phyloP scores from a whole-genome alignment of 352 stramenopile species.

The Pythium plurisporium region DNA sequence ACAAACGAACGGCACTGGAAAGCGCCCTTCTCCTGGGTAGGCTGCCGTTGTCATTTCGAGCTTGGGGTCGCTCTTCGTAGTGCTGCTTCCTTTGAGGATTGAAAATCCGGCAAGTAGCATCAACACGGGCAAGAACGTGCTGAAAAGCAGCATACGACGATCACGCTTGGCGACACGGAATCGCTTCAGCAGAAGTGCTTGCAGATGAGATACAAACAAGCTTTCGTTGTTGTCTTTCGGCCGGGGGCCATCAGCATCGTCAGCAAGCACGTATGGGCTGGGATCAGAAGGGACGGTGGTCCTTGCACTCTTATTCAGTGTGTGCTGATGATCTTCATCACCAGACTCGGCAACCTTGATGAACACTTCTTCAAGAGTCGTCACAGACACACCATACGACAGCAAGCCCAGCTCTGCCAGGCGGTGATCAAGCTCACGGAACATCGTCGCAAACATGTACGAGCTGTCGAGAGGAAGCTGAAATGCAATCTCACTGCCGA shows the following conservation, averaged over 20 bases:
- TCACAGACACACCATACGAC: conserved; percentile 75
- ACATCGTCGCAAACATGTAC: conserved; percentile 55
- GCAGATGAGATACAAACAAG: conserved; percentile 57
- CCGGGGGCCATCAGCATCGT: background rate
- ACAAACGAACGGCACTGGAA: conserved; percentile 47
- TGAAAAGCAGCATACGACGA: conserved; percentile 75
- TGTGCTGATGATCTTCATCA: conserved; percentile 43
- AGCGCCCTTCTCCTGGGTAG: conserved; percentile 24
- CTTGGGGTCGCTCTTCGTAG: conserved; percentile 31
- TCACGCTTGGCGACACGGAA: conserved; percentile 86
- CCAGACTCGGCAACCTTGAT: conserved; percentile 71
- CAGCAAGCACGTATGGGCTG: no score
- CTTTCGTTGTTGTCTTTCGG: conserved; percentile 8
- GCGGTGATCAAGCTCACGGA: conserved; percentile 68
- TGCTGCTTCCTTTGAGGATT: conserved; percentile 32
- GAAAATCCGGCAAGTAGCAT: conserved; percentile 69
- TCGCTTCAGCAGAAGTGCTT: conserved; percentile 82
- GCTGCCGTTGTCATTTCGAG: conserved; percentile 26
- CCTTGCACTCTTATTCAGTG: conserved; percentile 27
- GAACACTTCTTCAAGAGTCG: conserved; percentile 89
- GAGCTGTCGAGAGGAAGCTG: conserved; percentile 65
- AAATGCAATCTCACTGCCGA: conserved; percentile 76
- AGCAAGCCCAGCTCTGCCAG: conserved; percentile 32
- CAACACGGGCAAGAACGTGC: conserved; percentile 61
- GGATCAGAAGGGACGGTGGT: no score